A percentile compares a stretch with the other conserved stretches of the same genome.
These are phyloP conservation scores for Lactifluus pinguis DNA, from an alignment of 768 basidiomycete species.

Conservation along the genomic window DNA sequence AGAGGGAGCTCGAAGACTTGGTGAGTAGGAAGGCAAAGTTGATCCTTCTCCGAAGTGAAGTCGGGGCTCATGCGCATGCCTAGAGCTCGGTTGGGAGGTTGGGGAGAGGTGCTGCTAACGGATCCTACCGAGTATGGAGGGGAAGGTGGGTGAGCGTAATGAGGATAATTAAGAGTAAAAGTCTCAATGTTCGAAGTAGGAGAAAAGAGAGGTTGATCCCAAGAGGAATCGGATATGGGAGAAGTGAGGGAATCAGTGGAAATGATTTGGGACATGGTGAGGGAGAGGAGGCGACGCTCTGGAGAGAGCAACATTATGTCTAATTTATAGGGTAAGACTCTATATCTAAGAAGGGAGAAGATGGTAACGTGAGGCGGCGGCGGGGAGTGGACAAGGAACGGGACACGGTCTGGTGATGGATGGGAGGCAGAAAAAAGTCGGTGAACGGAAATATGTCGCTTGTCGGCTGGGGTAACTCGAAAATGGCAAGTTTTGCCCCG, in stretches of 20 bases:
- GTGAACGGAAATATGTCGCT: constrained; percentile 16
- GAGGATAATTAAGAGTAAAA: constrained; percentile 19
- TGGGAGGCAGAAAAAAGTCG: constrained; percentile 15
- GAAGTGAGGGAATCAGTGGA: constrained; percentile 51
- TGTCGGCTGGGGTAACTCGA: constrained; percentile 7
- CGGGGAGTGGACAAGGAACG: constrained; percentile 13
- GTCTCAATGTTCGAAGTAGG: constrained; percentile 31
- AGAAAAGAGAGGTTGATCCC: constrained; percentile 38
- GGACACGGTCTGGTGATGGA: constrained; percentile 20
- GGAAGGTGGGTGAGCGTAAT: constrained; percentile 30
- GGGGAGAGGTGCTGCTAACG: constrained; percentile 24
- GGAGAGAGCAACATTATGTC: constrained; percentile 21
- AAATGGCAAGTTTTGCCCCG: neutral
- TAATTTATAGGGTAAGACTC: constrained; percentile 15
- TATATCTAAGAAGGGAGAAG: constrained; percentile 12
- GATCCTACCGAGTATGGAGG: constrained; percentile 36
- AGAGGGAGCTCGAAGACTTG: constrained; percentile 62
- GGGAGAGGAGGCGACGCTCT: constrained; percentile 21
- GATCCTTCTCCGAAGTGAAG: constrained; percentile 33
- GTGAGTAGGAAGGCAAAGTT: constrained; percentile 56
- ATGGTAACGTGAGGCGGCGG: constrained; percentile 15
- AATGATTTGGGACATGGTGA: constrained; percentile 51
- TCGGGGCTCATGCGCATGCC: constrained; percentile 43
- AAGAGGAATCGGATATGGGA: constrained; percentile 40
- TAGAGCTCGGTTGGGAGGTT: constrained; percentile 37